Base-by-base conservation (phyloP, 2,329 filamentous ascomycete genomes). In the Didymella segeticola region DNA sequence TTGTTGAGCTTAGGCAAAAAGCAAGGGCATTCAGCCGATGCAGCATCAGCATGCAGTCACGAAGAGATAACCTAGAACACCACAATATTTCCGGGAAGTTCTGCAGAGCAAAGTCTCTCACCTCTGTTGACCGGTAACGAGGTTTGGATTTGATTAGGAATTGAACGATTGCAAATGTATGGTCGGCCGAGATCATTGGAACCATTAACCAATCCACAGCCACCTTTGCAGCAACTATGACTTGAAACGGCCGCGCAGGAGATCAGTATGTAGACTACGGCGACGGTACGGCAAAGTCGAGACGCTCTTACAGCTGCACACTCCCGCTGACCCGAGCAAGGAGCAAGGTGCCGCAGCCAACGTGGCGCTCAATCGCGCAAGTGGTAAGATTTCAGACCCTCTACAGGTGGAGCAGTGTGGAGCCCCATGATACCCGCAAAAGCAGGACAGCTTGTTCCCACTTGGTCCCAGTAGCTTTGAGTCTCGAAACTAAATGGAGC, bases 321-420 rank as follows among this genome's bases (percentile, higher is more conserved):
- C 47, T 62, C 63, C 63, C 64, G 62, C 48, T 66, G 62, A 60
- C 39, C 65, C 62, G 65, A 63, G 56, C 37, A 43, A 31, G 45
- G 50, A 29, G 50, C 27, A 45, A 6, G 26, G 47, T 43, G 43
- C 60, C 56, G 43, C 60, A 57, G 53, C 58, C 53, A 58, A 27
- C 36, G n/a, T 52, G 53, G 50, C 55, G 54, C 56, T 62, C 55
- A 48, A 57, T 55, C 58, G 43, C 47, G 38, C 48, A 49, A 49
- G 48, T 54, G 42, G 49, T 58, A 45, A 53, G 56, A 55, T 60
- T 56, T 50, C 34, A 56, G 53, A 51, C 47, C 36, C 47, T 56
- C 41, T 45, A 10, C 36, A 34, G 22, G 47, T 43, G 46, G 48
- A 29, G 37, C 38, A 46, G 14, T 41, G 54, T 57, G 45, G 52